phyloP scores from a whole-genome alignment of 2,329 filamentous ascomycete species.

The Claviceps pazoutovae region DNA sequence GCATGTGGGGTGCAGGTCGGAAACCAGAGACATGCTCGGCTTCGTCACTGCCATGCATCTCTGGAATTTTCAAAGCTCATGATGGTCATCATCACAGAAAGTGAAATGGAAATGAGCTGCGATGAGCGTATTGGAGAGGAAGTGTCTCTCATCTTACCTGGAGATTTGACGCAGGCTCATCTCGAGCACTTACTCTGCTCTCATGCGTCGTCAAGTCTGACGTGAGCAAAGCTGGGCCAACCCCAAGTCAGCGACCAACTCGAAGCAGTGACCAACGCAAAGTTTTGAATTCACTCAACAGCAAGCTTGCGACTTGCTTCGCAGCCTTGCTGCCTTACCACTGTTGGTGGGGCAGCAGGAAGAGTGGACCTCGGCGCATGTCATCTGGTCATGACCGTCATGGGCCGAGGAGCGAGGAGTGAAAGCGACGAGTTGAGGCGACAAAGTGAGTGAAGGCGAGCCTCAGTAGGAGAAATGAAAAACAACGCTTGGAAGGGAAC shows the following conservation, averaged over 20 bases:
- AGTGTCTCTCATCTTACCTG: not conserved
- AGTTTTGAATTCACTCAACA: too few species aligned
- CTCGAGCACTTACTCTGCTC: too few species aligned
- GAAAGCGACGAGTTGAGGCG: too few species aligned
- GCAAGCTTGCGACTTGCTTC: not conserved
- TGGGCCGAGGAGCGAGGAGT: too few species aligned
- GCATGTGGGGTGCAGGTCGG: slow-evolving; percentile 13
- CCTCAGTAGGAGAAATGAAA: not conserved
- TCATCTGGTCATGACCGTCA: too few species aligned
- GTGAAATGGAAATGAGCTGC: not conserved
- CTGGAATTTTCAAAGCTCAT: slow-evolving; percentile 21
- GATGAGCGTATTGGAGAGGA: not conserved
- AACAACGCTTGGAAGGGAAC: not conserved
- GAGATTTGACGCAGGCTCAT: too few species aligned
- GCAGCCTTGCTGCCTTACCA: not conserved
- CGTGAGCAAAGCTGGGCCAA: not conserved
- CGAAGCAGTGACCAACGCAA: too few species aligned
- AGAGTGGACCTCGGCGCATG: not conserved
- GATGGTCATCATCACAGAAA: slow-evolving; percentile 26
- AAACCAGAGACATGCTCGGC: slow-evolving; percentile 39
- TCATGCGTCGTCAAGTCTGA: not conserved
- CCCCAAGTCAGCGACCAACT: too few species aligned
- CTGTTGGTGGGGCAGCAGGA: not conserved
- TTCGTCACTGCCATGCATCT: slow-evolving; percentile 28
- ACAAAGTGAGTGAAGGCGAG: too few species aligned